These are phyloP conservation scores for Teratosphaeria pseudoeucalypti DNA, from an alignment of 2,329 filamentous ascomycete genomes.

Conservation along the genomic window DNA sequence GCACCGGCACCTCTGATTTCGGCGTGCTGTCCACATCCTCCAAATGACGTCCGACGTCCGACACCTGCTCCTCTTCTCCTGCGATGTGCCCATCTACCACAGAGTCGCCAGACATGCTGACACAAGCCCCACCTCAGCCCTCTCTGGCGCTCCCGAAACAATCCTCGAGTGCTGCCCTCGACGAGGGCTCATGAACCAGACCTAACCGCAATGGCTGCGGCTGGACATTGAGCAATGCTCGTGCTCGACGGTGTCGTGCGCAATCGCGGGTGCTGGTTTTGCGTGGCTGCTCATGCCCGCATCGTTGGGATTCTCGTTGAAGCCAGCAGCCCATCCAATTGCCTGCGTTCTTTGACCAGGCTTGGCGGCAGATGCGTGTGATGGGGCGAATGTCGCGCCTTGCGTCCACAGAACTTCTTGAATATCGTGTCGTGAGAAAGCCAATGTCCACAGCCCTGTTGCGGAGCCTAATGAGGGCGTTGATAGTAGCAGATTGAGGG, in stretches of 20 bases:
- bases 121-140: neutral
- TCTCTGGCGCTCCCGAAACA: neutral
- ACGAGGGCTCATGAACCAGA: neutral
- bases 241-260: neutral
- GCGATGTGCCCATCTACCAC: conserved; percentile 2
- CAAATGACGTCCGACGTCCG: conserved; percentile 1
- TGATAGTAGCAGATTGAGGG: neutral
- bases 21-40: conserved; percentile 1
- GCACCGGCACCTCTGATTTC: conserved; percentile 5
- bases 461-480: neutral
- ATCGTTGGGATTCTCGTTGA: neutral
- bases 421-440: neutral
- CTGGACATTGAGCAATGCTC: conserved; percentile 17
- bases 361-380: neutral
- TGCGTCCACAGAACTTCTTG: neutral
- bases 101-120: conserved; percentile 15
- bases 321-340: neutral
- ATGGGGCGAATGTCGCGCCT: neutral
- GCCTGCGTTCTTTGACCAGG: neutral
- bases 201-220: conserved; percentile 22
- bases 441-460: neutral
- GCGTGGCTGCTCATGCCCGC: neutral
- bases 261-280: neutral
- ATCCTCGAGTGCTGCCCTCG: neutral
- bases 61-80: conserved; percentile 4